Evolutionary conservation across 306 rosid species (phyloP).

Genomic region (Dicorynia guianensis): DNA sequence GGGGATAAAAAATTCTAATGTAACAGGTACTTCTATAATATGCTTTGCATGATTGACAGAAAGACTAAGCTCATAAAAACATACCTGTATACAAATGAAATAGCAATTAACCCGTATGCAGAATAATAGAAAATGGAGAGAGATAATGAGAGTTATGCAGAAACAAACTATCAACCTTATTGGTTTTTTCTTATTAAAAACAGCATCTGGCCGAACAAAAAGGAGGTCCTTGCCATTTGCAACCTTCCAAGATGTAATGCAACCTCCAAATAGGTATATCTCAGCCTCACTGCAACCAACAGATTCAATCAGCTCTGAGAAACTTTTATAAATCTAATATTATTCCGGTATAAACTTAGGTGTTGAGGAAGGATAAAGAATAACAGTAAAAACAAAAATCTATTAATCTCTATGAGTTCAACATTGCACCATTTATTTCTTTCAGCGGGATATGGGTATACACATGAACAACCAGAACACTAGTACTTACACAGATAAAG

Average conservation of each 20-base stretch:
- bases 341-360: background rate
- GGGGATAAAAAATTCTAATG: slow-evolving; percentile 12
- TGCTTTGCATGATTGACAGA: slow-evolving; percentile 1
- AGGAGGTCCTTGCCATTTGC: slow-evolving; percentile 84
- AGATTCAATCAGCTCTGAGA: slow-evolving; percentile 20
- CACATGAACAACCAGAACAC: background rate
- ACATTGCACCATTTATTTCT: background rate
- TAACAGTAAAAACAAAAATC: background rate
- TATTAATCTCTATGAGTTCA: background rate
- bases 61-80: background rate
- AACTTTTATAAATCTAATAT: background rate
- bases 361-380: background rate
- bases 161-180: slow-evolving; percentile 67
- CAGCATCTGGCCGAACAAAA: slow-evolving; percentile 93
- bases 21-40: slow-evolving; percentile 17
- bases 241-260: slow-evolving; percentile 87
- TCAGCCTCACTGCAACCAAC: slow-evolving; percentile 79
- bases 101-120: too few species aligned
- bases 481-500: background rate
- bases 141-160: background rate
- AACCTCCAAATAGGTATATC: slow-evolving; percentile 82
- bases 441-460: background rate
- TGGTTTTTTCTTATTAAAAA: slow-evolving; percentile 85
- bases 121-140: background rate
- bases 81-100: background rate